Percentiles rank a stretch among this genome's conserved stretches.
These are phyloP conservation scores for Cladorrhinum samala DNA, from an alignment of 495 filamentous ascomycete species.

Conservation along the genomic window DNA sequence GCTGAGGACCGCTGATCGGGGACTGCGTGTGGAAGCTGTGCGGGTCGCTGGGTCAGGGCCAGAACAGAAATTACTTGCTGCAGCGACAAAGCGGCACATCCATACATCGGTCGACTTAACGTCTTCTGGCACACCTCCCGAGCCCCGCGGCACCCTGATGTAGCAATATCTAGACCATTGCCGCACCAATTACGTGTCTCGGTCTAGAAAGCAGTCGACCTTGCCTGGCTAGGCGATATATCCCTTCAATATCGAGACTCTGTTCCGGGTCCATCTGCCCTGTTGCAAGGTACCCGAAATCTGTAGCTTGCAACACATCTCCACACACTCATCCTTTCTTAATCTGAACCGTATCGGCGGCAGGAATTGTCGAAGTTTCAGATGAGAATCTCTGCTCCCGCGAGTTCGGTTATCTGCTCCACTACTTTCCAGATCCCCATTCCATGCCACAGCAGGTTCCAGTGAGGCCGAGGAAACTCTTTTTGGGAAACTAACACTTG, in stretches of 20 bases:
- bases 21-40: neutral
- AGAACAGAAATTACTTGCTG: neutral
- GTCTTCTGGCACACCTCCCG: neutral
- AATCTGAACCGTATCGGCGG: too few species aligned
- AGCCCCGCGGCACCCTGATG: neutral
- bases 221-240: neutral
- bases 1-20: neutral
- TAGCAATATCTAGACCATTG: slow-evolving; percentile 8
- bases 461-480: neutral
- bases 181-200: slow-evolving; percentile 13
- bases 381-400: too few species aligned
- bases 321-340: neutral
- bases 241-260: neutral
- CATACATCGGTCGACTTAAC: neutral
- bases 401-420: too few species aligned
- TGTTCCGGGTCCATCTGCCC: neutral
- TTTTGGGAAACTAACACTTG: neutral
- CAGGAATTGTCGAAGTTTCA: too few species aligned
- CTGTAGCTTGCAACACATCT: neutral
- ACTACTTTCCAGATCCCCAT: too few species aligned
- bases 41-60: neutral
- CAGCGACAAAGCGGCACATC: neutral
- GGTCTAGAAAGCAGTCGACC: neutral
- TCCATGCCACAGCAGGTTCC: too few species aligned
- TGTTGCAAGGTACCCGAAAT: neutral